Evolutionary conservation across 108 stramenopile species (phyloP), one percentile per base, ranked within the genome.

Genomic region (Schizochytrium sp.): DNA sequence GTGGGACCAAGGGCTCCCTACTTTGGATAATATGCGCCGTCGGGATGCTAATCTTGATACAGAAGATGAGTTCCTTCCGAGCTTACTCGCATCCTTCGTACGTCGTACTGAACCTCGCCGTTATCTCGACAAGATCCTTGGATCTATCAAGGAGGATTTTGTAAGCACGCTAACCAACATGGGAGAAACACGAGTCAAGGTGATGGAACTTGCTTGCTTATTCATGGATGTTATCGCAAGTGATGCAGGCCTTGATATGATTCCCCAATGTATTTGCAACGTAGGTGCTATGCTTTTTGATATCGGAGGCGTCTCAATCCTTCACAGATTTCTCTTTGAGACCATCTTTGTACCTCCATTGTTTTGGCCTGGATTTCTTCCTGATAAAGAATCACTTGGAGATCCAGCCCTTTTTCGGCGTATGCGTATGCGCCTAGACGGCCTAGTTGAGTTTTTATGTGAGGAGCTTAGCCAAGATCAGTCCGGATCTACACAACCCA

Each of bases 331-430:
- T 53, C 40, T 83, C 50, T 83, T 83, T 42, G 76, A 83, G 50
- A 10, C 15, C 5, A 38, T 83, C 0, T 10, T 83, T n/a, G 76
- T 83, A 1, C 76, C 76, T 56, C 50, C 50, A 13, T 53, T 83
- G 45, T 83, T 83, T 1, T 49, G 53, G 47, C 76, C 76, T 3
- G 76, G 76, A 10, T 83, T 83, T 55, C 28, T 83, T 8, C 76
- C 76, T 0, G 53, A 55, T 42, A 53, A 83, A 40, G 50, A n/a
- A n/a, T 13, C 8, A 8, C 76, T 83, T 2, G 53, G 50, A 2
- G 76, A 83, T 40, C 76, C 76, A 17, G 53, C 53, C 10, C 76
- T 83, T 53, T 55, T 83, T 28, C 76, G 76, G 10, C 76, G 76
- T 38, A 55, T 55, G 53, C 53, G 53, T 40, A 55, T 53, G 15